Evolutionary conservation across 768 basidiomycete genomes (phyloP).

Genomic region (Termitomyces sp.): DNA sequence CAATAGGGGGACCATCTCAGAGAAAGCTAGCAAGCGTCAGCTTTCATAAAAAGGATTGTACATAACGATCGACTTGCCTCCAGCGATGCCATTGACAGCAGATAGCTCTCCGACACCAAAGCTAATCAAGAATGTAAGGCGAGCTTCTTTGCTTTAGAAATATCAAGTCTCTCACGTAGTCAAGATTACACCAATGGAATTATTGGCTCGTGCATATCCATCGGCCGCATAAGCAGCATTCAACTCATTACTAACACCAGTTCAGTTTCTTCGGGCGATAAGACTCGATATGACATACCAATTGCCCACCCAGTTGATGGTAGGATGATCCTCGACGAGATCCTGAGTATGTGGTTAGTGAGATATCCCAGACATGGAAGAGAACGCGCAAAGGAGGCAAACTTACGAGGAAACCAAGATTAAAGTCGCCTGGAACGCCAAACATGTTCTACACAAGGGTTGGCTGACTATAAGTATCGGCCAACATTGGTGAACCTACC

Average conservation of each 20-base stretch:
- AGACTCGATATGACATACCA: slow-evolving; percentile 40
- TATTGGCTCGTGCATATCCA: slow-evolving; percentile 88
- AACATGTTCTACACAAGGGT: slow-evolving; percentile 58
- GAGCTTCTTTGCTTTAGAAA: background rate
- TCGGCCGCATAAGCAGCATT: slow-evolving; percentile 91
- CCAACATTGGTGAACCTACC: slow-evolving; percentile 24
- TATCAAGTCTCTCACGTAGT: slow-evolving; percentile 56
- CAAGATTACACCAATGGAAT: slow-evolving; percentile 63
- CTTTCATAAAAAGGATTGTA: slow-evolving; percentile 17
- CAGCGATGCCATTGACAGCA: slow-evolving; percentile 82
- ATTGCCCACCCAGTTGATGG: slow-evolving; percentile 84
- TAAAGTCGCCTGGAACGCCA: slow-evolving; percentile 84
- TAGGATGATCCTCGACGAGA: slow-evolving; percentile 73
- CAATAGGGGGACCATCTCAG: slow-evolving; percentile 88
- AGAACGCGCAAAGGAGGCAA: background rate
- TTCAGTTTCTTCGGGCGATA: background rate
- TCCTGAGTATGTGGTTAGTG: slow-evolving; percentile 45
- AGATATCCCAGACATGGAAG: background rate
- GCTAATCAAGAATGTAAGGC: slow-evolving; percentile 24
- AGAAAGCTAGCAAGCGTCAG: slow-evolving; percentile 50
- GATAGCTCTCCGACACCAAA: slow-evolving; percentile 95
- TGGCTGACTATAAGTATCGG: background rate
- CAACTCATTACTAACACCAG: slow-evolving; percentile 68
- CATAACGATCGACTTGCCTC: slow-evolving; percentile 29
- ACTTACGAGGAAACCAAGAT: slow-evolving; percentile 59